These are phyloP conservation scores for Quercus suber DNA, from an alignment of 306 rosid species.

Conservation along the genomic window DNA sequence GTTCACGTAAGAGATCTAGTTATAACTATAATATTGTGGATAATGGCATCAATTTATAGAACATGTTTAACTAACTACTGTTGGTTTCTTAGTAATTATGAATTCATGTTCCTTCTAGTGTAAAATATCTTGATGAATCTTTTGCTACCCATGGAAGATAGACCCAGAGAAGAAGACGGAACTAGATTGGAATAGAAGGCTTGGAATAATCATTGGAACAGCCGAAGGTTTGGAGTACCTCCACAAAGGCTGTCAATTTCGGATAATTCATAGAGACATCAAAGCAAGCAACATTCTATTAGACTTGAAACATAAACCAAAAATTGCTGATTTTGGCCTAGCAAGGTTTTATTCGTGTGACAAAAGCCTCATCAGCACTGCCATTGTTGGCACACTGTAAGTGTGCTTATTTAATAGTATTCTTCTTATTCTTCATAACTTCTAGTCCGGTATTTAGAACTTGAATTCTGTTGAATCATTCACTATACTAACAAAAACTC, in stretches of 20 bases:
- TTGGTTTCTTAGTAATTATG: too few species aligned
- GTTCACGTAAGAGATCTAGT: too few species aligned
- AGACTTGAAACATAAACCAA: slow-evolving; percentile 37
- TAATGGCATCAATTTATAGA: too few species aligned
- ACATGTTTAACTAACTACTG: too few species aligned
- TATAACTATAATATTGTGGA: too few species aligned
- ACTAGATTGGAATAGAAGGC: slow-evolving; percentile 44
- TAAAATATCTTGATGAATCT: not conserved
- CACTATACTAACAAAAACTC: not conserved
- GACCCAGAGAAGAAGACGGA: slow-evolving; percentile 30
- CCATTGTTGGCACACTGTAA: slow-evolving; percentile 47
- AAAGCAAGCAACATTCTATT: slow-evolving; percentile 47
- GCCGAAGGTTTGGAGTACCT: slow-evolving; percentile 43
- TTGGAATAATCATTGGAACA: slow-evolving; percentile 33
- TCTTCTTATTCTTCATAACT: not conserved
- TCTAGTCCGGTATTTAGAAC: not conserved
- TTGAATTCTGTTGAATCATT: not conserved
- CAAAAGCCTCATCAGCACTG: not conserved
- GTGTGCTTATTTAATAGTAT: not conserved
- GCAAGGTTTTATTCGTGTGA: slow-evolving; percentile 28
- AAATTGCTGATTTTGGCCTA: slow-evolving; percentile 46
- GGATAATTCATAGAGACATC: slow-evolving; percentile 46
- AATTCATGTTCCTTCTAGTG: too few species aligned
- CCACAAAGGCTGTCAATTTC: slow-evolving; percentile 25
- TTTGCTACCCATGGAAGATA: slow-evolving; percentile 25